phyloP scores from a whole-genome alignment of 2,329 filamentous ascomycete species.

The Cladosporium sp. region DNA sequence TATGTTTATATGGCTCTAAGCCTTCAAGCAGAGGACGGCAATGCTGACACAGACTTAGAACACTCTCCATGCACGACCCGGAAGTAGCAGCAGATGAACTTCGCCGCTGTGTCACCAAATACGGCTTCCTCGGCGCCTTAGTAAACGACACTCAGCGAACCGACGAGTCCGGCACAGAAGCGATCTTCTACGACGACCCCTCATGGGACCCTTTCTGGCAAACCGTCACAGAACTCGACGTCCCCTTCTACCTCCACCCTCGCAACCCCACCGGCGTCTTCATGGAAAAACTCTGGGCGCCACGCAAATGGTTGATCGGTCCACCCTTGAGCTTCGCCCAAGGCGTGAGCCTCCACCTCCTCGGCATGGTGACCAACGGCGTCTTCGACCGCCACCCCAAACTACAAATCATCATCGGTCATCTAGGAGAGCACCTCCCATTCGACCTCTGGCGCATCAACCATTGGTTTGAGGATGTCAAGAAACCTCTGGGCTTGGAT shows the following conservation, averaged over 20 bases:
- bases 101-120: conserved; percentile 49
- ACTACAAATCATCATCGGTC: conserved; percentile 45
- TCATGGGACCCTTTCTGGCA: conserved; percentile 61
- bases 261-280: conserved; percentile 44
- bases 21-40: neutral
- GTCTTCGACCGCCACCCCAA: conserved; percentile 47
- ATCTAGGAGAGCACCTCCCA: conserved; percentile 47
- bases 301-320: conserved; percentile 57
- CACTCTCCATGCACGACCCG: conserved; percentile 46
- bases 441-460: conserved; percentile 47
- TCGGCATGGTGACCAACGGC: conserved; percentile 49
- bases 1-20: conserved; percentile 13
- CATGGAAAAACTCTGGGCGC: conserved; percentile 54
- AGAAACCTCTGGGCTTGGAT: conserved; percentile 46
- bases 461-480: conserved; percentile 46
- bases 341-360: conserved; percentile 53
- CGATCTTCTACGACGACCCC: conserved; percentile 60
- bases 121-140: conserved; percentile 33
- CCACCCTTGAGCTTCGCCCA: conserved; percentile 56
- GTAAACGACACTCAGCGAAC: conserved; percentile 46
- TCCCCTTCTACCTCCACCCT: conserved; percentile 62
- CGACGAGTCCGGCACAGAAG: conserved; percentile 53
- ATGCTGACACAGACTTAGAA: conserved; percentile 13
- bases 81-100: conserved; percentile 48
- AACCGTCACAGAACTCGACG: conserved; percentile 54